A percentile compares a stretch with the other conserved stretches of the same genome.
Evolutionary conservation across 1,284 basidiomycete genomes (phyloP).

Genomic region (Apiotrichum montevideense): DNA sequence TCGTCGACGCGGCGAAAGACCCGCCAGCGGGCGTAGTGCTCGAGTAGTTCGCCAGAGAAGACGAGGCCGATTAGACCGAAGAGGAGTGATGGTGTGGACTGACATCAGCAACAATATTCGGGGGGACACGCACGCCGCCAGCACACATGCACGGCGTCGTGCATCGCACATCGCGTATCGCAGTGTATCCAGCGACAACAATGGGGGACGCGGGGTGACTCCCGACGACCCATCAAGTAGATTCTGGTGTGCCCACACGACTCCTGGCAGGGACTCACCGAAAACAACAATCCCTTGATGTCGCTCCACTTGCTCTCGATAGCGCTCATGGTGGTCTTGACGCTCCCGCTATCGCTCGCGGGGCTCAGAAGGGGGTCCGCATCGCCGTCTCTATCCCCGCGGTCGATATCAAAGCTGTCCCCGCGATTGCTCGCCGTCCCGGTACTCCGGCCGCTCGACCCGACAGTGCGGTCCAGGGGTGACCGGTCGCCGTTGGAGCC

Average conservation of each 20-base stretch:
- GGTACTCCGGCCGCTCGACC: background rate
- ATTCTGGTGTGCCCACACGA: background rate
- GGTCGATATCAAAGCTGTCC: background rate
- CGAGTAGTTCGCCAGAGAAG: slow-evolving; percentile 81
- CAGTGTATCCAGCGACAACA: too few relatives aligned
- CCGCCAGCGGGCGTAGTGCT: slow-evolving; percentile 79
- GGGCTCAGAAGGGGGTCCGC: background rate
- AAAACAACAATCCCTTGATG: slow-evolving; percentile 30
- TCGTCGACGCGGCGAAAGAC: slow-evolving; percentile 88
- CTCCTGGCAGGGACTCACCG: slow-evolving; percentile 20
- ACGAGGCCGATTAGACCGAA: slow-evolving; percentile 54
- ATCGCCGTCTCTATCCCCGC: background rate
- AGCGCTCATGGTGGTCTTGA: slow-evolving; percentile 8
- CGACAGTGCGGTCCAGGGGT: too few relatives aligned
- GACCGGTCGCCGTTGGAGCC: background rate
- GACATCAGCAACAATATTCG: slow-evolving; percentile 1
- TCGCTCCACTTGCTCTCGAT: slow-evolving; percentile 23
- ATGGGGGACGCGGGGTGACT: background rate
- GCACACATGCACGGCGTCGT: too few relatives aligned
- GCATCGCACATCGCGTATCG: too few relatives aligned
- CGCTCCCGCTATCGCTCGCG: background rate
- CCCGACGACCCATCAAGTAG: background rate
- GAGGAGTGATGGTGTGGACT: slow-evolving; percentile 49
- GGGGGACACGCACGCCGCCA: background rate
- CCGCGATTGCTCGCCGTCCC: background rate